Evolutionary conservation across 805 yeast species (phyloP).

Genomic region (Lipomyces oligophaga): DNA sequence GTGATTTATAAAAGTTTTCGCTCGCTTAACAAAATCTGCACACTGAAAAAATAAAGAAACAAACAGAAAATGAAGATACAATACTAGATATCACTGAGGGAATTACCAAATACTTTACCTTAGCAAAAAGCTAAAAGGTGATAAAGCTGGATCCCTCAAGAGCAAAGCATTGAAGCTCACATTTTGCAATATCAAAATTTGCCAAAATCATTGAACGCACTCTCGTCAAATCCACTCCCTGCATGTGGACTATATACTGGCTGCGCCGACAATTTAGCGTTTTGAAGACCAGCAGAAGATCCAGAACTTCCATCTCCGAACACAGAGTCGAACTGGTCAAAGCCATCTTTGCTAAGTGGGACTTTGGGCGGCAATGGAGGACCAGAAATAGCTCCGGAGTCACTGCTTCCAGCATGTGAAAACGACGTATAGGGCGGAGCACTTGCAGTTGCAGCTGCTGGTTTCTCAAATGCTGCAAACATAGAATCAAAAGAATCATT

Average conservation of each 20-base stretch:
- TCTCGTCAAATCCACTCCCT: slow-evolving; percentile 8
- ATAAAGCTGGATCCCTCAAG: too few species aligned
- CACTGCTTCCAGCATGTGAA: too few species aligned
- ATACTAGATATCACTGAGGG: too few species aligned
- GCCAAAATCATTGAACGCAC: slow-evolving; percentile 24
- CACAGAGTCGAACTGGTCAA: slow-evolving; percentile 34
- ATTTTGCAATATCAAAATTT: slow-evolving; percentile 14
- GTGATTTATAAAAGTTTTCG: too few species aligned
- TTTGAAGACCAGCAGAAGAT: slow-evolving; percentile 40
- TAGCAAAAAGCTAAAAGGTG: too few species aligned
- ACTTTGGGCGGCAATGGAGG: slow-evolving; percentile 24
- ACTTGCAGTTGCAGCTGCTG: slow-evolving; percentile 20
- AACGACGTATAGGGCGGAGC: slow-evolving; percentile 13
- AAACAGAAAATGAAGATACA: too few species aligned
- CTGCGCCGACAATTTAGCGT: slow-evolving; percentile 36
- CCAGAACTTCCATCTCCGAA: slow-evolving; percentile 18
- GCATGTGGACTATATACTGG: neutral
- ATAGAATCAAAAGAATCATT: slow-evolving; percentile 41
- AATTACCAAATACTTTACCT: too few species aligned
- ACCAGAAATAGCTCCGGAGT: slow-evolving; percentile 24
- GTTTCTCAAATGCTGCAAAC: slow-evolving; percentile 40
- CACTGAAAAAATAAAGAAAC: too few species aligned
- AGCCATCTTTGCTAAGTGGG: slow-evolving; percentile 9
- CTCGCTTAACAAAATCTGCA: too few species aligned
- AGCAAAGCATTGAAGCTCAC: too few species aligned